Evolutionary conservation across 2,329 filamentous ascomycete species (phyloP), one percentile per base, ranked within the genome.

Genomic region (Colletotrichum orbiculare): DNA sequence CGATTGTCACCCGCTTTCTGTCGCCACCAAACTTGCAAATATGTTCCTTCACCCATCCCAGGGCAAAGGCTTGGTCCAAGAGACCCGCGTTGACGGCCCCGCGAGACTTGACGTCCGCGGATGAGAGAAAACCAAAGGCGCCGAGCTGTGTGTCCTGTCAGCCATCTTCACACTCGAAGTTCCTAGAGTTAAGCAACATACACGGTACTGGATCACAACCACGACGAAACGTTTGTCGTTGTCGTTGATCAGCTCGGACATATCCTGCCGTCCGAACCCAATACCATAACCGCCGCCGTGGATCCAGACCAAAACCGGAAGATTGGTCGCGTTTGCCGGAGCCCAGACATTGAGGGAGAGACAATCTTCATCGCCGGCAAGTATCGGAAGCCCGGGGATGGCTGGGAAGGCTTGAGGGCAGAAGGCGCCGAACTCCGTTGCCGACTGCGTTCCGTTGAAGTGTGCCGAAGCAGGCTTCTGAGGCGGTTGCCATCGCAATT

Each of bases 1-100:
- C 78, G 35, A 86, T 79, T 0, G 83, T 85, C 1, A 87, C 79
- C 9, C 81, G 78, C 3, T 67, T 68, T 0, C 78, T 76, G 58
- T 87, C 79, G 8, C 85, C 84, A 3, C 85, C 84, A 63, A 87
- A 87, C 6, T 75, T 69, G 35, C 74, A 65, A 50, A 87, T 84
- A 66, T 86, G 73, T 6, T 75, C 74, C 54, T 85, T 78, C 4
- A 87, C 80, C 83, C 85, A 87, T 68, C 80, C 69, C 2, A 87
- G 73, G 0, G 79, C 82, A 12, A 80, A 78, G 46, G 78, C 76
- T 69, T 85, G 82, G 67, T 86, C 84, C 2, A 83, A 72, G 1
- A 86, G 71, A 0, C 83, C 85, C 2, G 79, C 82, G 65, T 87
- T 87, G 12, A 84, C 60, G 13, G 71, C 55, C 4, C 71, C 67